phyloP scores from a whole-genome alignment of 768 basidiomycete genomes.

The Calvatia gigantea region DNA sequence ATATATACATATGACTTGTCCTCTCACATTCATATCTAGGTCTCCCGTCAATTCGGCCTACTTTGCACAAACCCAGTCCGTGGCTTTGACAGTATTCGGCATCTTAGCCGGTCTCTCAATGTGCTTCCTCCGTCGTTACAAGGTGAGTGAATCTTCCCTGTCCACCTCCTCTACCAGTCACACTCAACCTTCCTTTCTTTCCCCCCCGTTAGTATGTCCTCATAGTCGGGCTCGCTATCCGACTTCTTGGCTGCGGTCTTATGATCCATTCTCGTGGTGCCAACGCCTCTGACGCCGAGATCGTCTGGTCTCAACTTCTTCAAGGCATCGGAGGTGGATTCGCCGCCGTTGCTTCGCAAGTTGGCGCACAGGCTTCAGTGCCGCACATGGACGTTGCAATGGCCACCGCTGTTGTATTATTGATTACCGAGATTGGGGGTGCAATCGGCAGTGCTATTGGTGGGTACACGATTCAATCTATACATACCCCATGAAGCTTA shows the following conservation, averaged over 20 bases:
- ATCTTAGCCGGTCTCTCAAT: conserved; percentile 57
- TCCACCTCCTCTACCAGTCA: too few species aligned
- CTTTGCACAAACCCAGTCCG: conserved; percentile 57
- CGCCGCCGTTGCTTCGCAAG: conserved; percentile 52
- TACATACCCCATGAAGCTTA: not conserved
- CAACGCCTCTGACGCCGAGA: conserved; percentile 46
- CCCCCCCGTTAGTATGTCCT: conserved; percentile 36
- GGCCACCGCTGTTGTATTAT: conserved; percentile 63
- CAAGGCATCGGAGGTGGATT: conserved; percentile 77
- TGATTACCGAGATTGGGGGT: conserved; percentile 67
- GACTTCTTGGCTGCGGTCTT: conserved; percentile 58
- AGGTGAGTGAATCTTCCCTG: conserved; percentile 28
- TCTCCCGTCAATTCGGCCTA: conserved; percentile 54
- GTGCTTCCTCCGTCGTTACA: conserved; percentile 50
- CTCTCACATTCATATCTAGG: conserved; percentile 32
- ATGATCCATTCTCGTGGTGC: conserved; percentile 74
- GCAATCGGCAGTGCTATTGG: conserved; percentile 63
- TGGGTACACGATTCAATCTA: conserved; percentile 23
- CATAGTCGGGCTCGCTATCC: conserved; percentile 53
- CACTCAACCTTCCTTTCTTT: not conserved
- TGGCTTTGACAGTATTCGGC: conserved; percentile 61
- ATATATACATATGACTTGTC: not conserved
- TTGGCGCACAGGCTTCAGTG: conserved; percentile 64
- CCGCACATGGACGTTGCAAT: conserved; percentile 64
- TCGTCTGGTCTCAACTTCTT: conserved; percentile 66